Evolutionary conservation across 192 early-diverging fungal species (phyloP).

Genomic region (Backusella mclennaniae): DNA sequence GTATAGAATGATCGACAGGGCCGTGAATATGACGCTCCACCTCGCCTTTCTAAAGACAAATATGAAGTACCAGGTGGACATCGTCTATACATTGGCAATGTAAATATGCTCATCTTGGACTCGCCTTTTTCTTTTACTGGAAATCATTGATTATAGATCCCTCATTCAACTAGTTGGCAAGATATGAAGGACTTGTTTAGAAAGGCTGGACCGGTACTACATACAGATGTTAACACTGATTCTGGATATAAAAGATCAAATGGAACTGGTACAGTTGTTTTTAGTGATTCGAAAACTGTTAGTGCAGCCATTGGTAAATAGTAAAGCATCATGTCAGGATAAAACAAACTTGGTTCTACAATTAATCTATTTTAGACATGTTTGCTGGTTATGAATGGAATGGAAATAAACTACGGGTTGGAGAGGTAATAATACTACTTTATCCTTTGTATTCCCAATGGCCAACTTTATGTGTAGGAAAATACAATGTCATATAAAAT

Average conservation of each 20-base stretch:
- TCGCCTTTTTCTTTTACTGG: background rate
- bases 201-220: slow-evolving; percentile 62
- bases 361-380: slow-evolving; percentile 50
- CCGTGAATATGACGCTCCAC: slow-evolving; percentile 55
- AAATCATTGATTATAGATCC: slow-evolving; percentile 50
- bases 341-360: background rate
- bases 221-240: slow-evolving; percentile 67
- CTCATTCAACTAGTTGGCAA: slow-evolving; percentile 79
- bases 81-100: slow-evolving; percentile 65
- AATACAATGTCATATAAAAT: background rate
- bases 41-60: slow-evolving; percentile 22
- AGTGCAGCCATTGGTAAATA: slow-evolving; percentile 68
- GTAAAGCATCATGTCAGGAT: background rate
- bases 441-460: background rate
- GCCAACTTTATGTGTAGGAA: background rate
- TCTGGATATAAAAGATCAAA: slow-evolving; percentile 60
- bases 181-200: slow-evolving; percentile 87
- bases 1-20: slow-evolving; percentile 40
- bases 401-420: slow-evolving; percentile 73
- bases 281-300: slow-evolving; percentile 64
- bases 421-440: slow-evolving; percentile 57
- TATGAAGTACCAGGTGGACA: slow-evolving; percentile 40
- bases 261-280: slow-evolving; percentile 73
- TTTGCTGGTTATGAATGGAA: slow-evolving; percentile 81
- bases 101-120: slow-evolving; percentile 32